Evolutionary conservation across 257 asterid species (phyloP), one percentile per base, ranked within the genome.

Genomic region (Solanum etuberosum): DNA sequence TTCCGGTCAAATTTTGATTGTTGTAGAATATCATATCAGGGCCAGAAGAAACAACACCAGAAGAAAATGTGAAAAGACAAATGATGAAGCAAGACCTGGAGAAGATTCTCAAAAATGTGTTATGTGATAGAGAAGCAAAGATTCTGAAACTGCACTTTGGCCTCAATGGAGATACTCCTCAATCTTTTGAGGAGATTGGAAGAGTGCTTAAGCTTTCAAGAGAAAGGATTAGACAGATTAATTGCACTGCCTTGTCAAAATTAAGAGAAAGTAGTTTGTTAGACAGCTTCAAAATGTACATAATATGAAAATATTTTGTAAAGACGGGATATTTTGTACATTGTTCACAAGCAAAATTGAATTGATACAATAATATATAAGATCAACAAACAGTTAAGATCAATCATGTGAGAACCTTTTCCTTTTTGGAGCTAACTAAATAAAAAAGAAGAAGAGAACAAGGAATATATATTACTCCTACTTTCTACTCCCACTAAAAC

Each of bases 161-260:
- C 43, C 87, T 94, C 77, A 88, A 90, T 43, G 95, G 95, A 4
- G 91, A 89, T 2, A 85, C 89, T 4, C 90, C 93, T 35, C 67
- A 87, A 87, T 92, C 98, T 16, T 93, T 92, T 43, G 95, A 94
- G 91, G 98, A 94, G 88, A 92, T 91, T 31, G 98, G 95, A 73
- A 90, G 86, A 83, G 31, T 83, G 27, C 34, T 93, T 43, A 87
- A 91, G 81, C 93, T 94, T 29, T 94, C 96, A 54, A 91, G 98
- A 90, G 98, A 93, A 90, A 92, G 96, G 89, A 92, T 94, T 77
- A 89, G 98, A 90, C 96, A 94, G 91, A 91, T 94, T 32, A 93
- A 88, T 54, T 81, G 89, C 83, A 87, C 71, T 82, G 98, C 96
- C 86, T 86, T 94, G 89, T 59, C 85, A 9, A 94, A 94, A 87